Evolutionary conservation across 441 rosid genomes (phyloP), one percentile per base, ranked within the genome.

Genomic region (Jatropha multifida): DNA sequence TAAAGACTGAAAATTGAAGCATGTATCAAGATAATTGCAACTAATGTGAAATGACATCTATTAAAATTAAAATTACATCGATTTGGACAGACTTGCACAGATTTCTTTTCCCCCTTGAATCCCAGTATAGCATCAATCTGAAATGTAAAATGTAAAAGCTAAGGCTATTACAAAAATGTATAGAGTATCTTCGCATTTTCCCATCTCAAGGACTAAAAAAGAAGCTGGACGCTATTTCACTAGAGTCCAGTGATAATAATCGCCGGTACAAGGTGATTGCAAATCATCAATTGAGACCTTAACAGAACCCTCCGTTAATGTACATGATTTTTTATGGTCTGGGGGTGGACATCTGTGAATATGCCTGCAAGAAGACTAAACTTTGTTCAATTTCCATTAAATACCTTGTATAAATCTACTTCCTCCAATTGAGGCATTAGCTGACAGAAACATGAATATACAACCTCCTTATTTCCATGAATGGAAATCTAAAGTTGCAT

Each of bases 361-460:
- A 54, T 63, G 38, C 69, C 76, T 74, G 70, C 70, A 64, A 52
- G 40, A 64, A 38, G 32, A 32, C 18, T 46, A 42, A 40, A 40
- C 51, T 18, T 52, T 27, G 46, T 48, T 62, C 58, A 62, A 63
- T 37, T 48, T 71, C 58, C 60, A 46, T 27, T 37, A 32, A 32
- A 1, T 69, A 18, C 27, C 56, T 49, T 15, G 59, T 15, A 14
- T 27, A 68, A 20, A 46, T 48, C 55, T 48, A 67, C 27, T 46
- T 46, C 27, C 27, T 42, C 10, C 9, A 18, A 42, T 18, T 41
- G 3, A 8, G 37, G 55, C 55, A 46, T 66, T 3, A 44, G 3
- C 51, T 26, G 11, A 68, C 15, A 7, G 14, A 27, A 68, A 60
- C n/a, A 60, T 14, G 38, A 44, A 56, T 40, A 5, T 55, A 12